Evolutionary conservation across 129 eudicot genomes (phyloP), one percentile per base, ranked within the genome.

Genomic region (Sambucus nigra): DNA sequence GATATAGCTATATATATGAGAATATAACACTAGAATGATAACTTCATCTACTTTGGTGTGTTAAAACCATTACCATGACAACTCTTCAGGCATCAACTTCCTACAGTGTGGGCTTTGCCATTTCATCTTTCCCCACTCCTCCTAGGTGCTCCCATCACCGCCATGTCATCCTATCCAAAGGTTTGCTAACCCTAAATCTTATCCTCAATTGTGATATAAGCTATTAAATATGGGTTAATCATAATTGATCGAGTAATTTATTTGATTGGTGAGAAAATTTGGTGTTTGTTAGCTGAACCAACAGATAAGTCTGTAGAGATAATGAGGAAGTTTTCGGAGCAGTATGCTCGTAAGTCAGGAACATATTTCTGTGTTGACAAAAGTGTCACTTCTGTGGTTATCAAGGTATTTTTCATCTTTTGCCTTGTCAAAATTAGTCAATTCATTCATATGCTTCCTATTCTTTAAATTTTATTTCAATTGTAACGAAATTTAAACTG

Each of bases 251-350:
- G n/a, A n/a, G n/a, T n/a, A n/a, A n/a, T n/a, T n/a, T n/a, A n/a
- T n/a, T n/a, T n/a, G n/a, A n/a, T n/a, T n/a, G n/a, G 9, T 31
- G 38, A 9, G 38, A 3, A 31, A 31, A 4, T 4, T 31, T 31
- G 4, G 38, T 31, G 4, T 31, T 31, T 31, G 4, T 31, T 44
- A 76, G 83, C 46, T 46, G 83, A 72, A 25, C 83, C 83, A 3
- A 33, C 78, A 0, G 83, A 76, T 20, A 76, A 76, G 52, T 71
- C 83, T 31, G 64, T 76, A 15, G 83, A 76, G 31, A 57, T 76
- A 24, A 76, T 76, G 83, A 71, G 83, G 65, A 76, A 76, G 65
- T 76, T 76, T 24, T 76, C 83, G 52, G 83, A 76, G 72, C 83
- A 76, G 58, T 76, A 71, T 63, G 74, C 74, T 25, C 73, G 83